Percentiles rank a stretch among this genome's conserved stretches.
Conservation (phyloP, 805 yeast genomes). For the Kurtzmaniella cleridarum region DNA sequence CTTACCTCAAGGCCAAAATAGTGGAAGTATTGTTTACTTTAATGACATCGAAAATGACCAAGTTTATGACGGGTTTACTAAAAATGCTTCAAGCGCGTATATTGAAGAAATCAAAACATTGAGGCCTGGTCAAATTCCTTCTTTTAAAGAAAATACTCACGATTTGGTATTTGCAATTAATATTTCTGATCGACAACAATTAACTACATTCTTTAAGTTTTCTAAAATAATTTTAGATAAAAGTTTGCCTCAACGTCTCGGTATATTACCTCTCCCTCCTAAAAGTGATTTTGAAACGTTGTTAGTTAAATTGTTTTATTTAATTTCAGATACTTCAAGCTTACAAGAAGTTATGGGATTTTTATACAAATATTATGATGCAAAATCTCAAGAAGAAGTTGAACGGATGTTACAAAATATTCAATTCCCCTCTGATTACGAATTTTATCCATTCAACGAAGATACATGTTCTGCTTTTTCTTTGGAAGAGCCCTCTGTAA, state of each 20-base stretch:
- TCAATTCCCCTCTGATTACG: conserved; percentile 11
- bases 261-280: conserved; percentile 60
- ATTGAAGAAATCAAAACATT: conserved; percentile 25
- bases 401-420: conserved; percentile 16
- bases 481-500: conserved; percentile 44
- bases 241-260: conserved; percentile 74
- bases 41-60: conserved; percentile 70
- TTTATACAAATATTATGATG: conserved; percentile 30
- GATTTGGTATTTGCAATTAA: conserved; percentile 67
- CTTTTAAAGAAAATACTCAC: conserved; percentile 67
- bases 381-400: conserved; percentile 19
- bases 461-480: conserved; percentile 24
- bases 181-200: conserved; percentile 47
- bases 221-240: conserved; percentile 46
- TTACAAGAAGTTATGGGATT: conserved; percentile 34
- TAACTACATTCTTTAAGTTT: conserved; percentile 45
- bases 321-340: conserved; percentile 23
- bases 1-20: conserved; percentile 7
- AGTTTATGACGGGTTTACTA: conserved; percentile 42
- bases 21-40: conserved; percentile 55
- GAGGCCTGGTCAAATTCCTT: conserved; percentile 59
- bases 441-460: conserved; percentile 13
- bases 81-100: conserved; percentile 42
- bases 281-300: conserved; percentile 13
- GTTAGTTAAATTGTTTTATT: conserved; percentile 30